Evolutionary conservation across 495 filamentous ascomycete species (phyloP).

Genomic region (Tuber brumale): DNA sequence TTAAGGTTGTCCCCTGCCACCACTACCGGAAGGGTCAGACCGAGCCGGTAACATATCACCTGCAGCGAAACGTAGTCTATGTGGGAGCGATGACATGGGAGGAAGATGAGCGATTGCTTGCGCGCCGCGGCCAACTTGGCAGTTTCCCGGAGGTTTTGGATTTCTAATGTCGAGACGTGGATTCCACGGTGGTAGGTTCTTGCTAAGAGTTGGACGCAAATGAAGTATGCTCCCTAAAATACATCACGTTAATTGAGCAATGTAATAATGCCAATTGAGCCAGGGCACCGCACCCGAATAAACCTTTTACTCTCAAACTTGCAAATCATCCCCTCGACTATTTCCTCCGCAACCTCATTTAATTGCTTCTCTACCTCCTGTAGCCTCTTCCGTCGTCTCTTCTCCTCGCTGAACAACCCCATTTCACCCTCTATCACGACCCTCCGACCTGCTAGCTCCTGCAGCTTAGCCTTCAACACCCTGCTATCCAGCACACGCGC

Average conservation of each 20-base stretch:
- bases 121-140: constrained; percentile 74
- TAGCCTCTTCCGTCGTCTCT: constrained; percentile 56
- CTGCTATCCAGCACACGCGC: constrained; percentile 62
- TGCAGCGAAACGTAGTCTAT: constrained; percentile 93
- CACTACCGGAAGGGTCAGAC: constrained; percentile 81
- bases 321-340: constrained; percentile 95
- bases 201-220: constrained; percentile 78
- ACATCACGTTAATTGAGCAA: not conserved
- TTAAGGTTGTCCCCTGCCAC: constrained; percentile 96
- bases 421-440: constrained; percentile 67
- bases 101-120: constrained; percentile 91
- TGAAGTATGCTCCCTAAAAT: constrained; percentile 67
- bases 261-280: not conserved
- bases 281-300: constrained; percentile 51
- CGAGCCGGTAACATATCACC: constrained; percentile 87
- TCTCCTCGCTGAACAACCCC: constrained; percentile 57
- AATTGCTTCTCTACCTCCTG: constrained; percentile 47
- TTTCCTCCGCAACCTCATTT: constrained; percentile 68
- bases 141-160: constrained; percentile 69
- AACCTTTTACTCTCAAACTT: constrained; percentile 95
- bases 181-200: constrained; percentile 95
- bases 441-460: constrained; percentile 66
- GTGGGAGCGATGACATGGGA: constrained; percentile 90
- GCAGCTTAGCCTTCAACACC: constrained; percentile 65
- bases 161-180: constrained; percentile 90